Percentiles rank a stretch among this genome's conserved stretches.
Evolutionary conservation across 2,329 filamentous ascomycete species (phyloP).

Genomic region (Cryphonectria nitschkei): DNA sequence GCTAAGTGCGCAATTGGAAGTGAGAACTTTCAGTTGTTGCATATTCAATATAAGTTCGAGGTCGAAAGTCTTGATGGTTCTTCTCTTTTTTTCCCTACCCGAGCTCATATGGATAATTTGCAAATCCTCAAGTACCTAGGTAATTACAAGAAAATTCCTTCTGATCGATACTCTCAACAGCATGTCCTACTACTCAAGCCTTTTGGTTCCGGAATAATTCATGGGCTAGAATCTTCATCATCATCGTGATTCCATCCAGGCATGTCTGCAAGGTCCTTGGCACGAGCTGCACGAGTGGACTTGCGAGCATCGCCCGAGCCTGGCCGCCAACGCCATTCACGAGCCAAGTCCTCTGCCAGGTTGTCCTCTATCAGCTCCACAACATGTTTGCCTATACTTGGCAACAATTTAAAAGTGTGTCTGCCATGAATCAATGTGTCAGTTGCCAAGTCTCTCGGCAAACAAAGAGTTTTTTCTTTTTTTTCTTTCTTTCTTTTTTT

Average conservation of each 20-base stretch:
- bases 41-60: too few relatives aligned
- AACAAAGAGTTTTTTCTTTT: neutral
- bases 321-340: conserved; percentile 50
- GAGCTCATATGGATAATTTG: too few relatives aligned
- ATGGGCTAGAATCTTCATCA: conserved; percentile 12
- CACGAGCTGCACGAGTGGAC: conserved; percentile 44
- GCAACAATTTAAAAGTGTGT: conserved; percentile 50
- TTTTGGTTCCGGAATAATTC: neutral
- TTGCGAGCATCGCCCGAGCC: conserved; percentile 47
- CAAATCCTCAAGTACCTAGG: too few relatives aligned
- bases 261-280: conserved; percentile 50
- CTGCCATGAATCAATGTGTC: conserved; percentile 33
- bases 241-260: conserved; percentile 44
- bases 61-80: too few relatives aligned
- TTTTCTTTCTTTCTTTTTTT: too few relatives aligned
- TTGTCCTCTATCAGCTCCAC: conserved; percentile 48
- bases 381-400: conserved; percentile 51
- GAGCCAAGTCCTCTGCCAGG: conserved; percentile 42
- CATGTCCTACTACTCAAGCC: neutral
- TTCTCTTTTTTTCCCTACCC: too few relatives aligned
- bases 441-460: conserved; percentile 8
- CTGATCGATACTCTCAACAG: too few relatives aligned
- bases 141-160: too few relatives aligned
- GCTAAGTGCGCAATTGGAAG: too few relatives aligned
- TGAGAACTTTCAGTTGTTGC: too few relatives aligned